These are phyloP conservation scores for Ampelocalamus luodianensis DNA, from an alignment of 176 grass and related monocot genomes.

Conservation along the genomic window DNA sequence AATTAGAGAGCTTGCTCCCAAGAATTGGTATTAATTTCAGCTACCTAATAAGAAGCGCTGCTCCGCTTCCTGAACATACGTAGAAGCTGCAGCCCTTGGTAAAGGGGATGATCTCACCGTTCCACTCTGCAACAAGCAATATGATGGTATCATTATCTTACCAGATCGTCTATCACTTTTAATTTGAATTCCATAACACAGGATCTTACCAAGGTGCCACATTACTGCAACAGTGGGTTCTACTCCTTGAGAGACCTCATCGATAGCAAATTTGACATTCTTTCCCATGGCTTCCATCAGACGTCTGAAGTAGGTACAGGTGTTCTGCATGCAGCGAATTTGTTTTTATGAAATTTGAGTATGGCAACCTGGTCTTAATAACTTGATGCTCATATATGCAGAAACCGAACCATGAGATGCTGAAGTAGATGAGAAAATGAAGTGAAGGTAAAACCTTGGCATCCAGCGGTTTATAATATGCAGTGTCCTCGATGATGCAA, in stretches of 20 bases:
- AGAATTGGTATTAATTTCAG: neutral
- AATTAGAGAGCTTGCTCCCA: neutral
- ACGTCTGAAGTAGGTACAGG: constrained; percentile 51
- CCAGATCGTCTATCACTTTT: neutral
- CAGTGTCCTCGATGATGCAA: constrained; percentile 64
- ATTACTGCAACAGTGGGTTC: constrained; percentile 51
- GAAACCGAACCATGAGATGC: neutral
- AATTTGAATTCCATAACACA: constrained; percentile 27
- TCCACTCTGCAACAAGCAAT: constrained; percentile 73
- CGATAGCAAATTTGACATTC: constrained; percentile 63
- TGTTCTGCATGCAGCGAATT: constrained; percentile 49
- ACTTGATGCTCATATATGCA: constrained; percentile 30
- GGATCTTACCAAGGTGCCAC: constrained; percentile 88
- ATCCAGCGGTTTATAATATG: constrained; percentile 62
- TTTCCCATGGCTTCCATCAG: constrained; percentile 75
- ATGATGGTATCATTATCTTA: constrained; percentile 29
- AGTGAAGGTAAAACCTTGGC: constrained; percentile 60
- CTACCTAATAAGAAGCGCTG: constrained; percentile 71
- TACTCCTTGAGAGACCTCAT: constrained; percentile 62
- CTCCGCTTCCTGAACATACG: constrained; percentile 57
- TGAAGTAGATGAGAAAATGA: constrained; percentile 35
- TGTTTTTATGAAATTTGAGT: neutral
- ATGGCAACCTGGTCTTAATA: neutral
- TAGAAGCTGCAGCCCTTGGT: constrained; percentile 78
- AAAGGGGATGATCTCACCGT: constrained; percentile 69